phyloP scores from a whole-genome alignment of 352 stramenopile genomes.

The Phytopythium litorale region DNA sequence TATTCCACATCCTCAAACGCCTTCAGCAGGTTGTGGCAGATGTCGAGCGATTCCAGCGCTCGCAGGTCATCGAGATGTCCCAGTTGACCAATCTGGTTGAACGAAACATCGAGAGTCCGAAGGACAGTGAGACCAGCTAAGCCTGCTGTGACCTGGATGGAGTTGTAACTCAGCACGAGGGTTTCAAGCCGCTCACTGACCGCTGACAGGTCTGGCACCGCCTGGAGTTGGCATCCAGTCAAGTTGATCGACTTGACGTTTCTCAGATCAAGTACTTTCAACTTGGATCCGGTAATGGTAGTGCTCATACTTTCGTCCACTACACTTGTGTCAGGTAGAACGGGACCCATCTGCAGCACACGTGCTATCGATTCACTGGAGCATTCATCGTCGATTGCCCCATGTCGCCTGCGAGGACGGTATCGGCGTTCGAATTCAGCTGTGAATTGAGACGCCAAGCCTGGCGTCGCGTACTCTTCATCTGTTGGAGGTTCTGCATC shows the following conservation, averaged over 20 bases:
- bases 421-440: conserved; percentile 66
- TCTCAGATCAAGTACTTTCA: conserved; percentile 14
- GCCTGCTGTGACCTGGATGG: conserved; percentile 33
- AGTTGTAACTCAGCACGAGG: conserved; percentile 73
- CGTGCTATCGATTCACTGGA: conserved; percentile 24
- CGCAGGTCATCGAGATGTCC: conserved; percentile 36
- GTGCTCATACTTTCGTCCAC: background rate
- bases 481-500: background rate
- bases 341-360: conserved; percentile 42
- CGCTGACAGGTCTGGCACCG: conserved; percentile 36
- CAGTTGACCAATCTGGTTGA: conserved; percentile 51
- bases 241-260: conserved; percentile 47
- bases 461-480: background rate
- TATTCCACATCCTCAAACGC: conserved; percentile 48
- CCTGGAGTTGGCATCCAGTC: conserved; percentile 45
- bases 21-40: conserved; percentile 62
- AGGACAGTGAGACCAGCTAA: conserved; percentile 36
- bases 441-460: conserved; percentile 12
- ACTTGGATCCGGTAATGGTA: background rate
- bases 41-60: conserved; percentile 39
- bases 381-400: conserved; percentile 11
- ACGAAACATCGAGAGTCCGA: conserved; percentile 55
- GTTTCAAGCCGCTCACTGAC: conserved; percentile 45
- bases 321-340: conserved; percentile 11
- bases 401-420: conserved; percentile 24